Evolutionary conservation across 257 asterid genomes (phyloP).

Genomic region (Solanum piurae): DNA sequence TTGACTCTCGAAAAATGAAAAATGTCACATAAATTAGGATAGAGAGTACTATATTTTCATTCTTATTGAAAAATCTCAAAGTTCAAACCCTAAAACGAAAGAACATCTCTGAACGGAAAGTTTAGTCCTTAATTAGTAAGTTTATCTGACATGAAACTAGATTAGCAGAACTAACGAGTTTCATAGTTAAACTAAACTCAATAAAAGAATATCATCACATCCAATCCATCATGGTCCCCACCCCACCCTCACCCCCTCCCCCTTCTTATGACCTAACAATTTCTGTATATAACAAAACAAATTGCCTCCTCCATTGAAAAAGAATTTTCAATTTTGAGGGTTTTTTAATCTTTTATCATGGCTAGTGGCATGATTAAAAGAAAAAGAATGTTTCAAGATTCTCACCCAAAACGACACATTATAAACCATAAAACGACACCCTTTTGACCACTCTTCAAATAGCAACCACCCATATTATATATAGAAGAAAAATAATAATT

Average conservation of each 20-base stretch:
- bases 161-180: neutral
- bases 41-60: neutral
- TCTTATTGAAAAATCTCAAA: neutral
- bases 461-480: neutral
- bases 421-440: neutral
- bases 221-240: neutral
- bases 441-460: neutral
- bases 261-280: neutral
- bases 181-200: neutral
- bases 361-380: neutral
- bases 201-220: neutral
- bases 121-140: neutral
- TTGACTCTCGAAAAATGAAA: no score
- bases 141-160: neutral
- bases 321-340: neutral
- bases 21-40: no score
- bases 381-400: neutral
- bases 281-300: neutral
- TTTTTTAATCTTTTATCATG: neutral
- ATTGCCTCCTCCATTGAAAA: neutral
- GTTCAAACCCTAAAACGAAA: neutral
- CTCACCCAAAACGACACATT: neutral
- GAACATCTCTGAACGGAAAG: neutral
- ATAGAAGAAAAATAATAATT: neutral
- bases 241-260: neutral